Conservation (phyloP, 805 yeast genomes). For the Saccharomyces paradoxus region DNA sequence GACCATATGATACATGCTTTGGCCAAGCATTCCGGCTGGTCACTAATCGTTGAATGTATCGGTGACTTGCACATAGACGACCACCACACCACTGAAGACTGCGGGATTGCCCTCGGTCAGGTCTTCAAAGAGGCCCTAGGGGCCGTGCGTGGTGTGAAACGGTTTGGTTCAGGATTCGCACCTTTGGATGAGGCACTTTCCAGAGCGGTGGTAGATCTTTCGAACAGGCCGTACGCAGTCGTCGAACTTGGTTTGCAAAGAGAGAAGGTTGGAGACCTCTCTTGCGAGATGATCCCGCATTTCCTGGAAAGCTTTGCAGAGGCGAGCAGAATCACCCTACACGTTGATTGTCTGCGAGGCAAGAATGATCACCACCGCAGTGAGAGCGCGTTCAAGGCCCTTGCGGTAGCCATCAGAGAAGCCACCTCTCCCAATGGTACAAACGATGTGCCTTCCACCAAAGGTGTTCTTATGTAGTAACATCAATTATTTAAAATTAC, state of each 20-base stretch:
- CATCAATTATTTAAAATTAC: not conserved
- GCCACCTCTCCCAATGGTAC: slow-evolving; percentile 78
- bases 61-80: slow-evolving; percentile 96
- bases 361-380: slow-evolving; percentile 94
- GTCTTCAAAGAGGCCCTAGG: slow-evolving; percentile 90
- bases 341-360: slow-evolving; percentile 90
- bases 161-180: slow-evolving; percentile 90
- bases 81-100: slow-evolving; percentile 95
- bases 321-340: slow-evolving; percentile 83
- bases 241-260: slow-evolving; percentile 83
- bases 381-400: slow-evolving; percentile 92
- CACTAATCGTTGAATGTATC: slow-evolving; percentile 75
- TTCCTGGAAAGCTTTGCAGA: slow-evolving; percentile 90
- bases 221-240: slow-evolving; percentile 88
- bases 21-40: slow-evolving; percentile 97
- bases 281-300: slow-evolving; percentile 97
- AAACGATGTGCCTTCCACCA: slow-evolving; percentile 90
- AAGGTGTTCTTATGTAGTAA: slow-evolving; percentile 73
- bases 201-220: slow-evolving; percentile 91
- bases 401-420: slow-evolving; percentile 86
- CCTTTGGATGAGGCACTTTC: slow-evolving; percentile 95
- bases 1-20: slow-evolving; percentile 97
- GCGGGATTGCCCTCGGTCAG: slow-evolving; percentile 82
- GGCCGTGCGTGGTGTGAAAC: slow-evolving; percentile 77
- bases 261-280: slow-evolving; percentile 86